Base-by-base conservation (phyloP, 2,329 filamentous ascomycete species). In the Nectriaceae sp. region DNA sequence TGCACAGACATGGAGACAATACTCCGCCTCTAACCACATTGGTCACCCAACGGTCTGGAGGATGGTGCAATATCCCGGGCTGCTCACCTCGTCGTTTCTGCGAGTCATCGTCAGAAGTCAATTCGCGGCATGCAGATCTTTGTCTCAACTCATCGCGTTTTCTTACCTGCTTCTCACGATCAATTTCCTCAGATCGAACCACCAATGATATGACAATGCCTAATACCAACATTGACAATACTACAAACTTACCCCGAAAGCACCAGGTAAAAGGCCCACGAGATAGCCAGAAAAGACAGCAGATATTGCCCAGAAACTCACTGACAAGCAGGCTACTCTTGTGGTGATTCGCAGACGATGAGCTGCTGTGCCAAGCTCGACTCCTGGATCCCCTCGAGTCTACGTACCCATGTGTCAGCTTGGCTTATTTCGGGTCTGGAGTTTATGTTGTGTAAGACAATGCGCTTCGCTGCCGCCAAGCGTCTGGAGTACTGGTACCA, bases 71-170 rank as follows among this genome's bases (percentile, higher is more conserved):
- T 40, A 40, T 15, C 37, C 53, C 59, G 45, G 52, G 46, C 52
- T 44, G 48, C 43, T 62, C 57, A 59, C 52, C 58, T 62, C 43
- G 51, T 57, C 46, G 31, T 31, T 31, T 31, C 55, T 62, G 55
- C 59, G 54, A 62, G 59, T 61, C 57, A 62, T 62, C 54, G 33
- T 47, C 49, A 56, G 56, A 42, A 43, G 48, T 41, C 44, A 31
- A 57, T 35, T 55, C 46, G 48, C 57, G 52, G 53, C 53, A 6
- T 57, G 57, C 59, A 59, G 57, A 62, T 56, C 57, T 45, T 54
- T 36, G 5, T 36, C n/a, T 42, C 50, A 47, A 49, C 44, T 49
- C 59, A 57, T 54, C 59, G 54, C 49, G 48, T 42, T 52, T 61
- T 57, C 40, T n/a, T 36, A 36, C 26, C 46, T 49, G n/a, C n/a